Base-by-base conservation (phyloP, 1,284 basidiomycete genomes). In the Puccinia triticina region DNA sequence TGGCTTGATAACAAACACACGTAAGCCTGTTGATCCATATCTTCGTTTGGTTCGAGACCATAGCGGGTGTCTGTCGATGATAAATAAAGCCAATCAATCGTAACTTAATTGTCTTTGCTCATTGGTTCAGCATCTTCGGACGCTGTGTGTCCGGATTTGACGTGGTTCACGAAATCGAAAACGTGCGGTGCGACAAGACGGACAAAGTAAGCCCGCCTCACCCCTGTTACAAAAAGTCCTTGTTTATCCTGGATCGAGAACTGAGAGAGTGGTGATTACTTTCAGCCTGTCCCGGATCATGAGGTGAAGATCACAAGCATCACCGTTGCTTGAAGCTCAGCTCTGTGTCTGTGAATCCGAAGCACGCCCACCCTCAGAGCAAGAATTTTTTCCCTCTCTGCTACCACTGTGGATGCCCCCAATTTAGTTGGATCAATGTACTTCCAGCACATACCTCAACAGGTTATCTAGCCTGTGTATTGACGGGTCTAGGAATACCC, bases 141-240 rank as follows among this genome's bases (percentile, higher is more conserved):
- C 86, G 89, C 26, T 90, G 89, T 2, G 87, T 87, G 0, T 87
- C 87, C 0, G 90, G 90, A 0, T 86, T 90, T 77, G 90, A 90
- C 80, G 88, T 90, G 10, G 87, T 91, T 34, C 89, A 89, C 77
- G 94, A 96, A 88, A 96, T 94, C 86, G 99, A 99, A 86, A 95
- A 98, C 67, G 85, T 84, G 3, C 83, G 86, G 50, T 86, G 86
- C 21, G 87, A 88, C 84, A 87, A 87, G 84, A 84, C 83, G 0
- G 88, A 89, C 83, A 88, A 87, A 84, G 88, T 88, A 40, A 82
- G 83, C 26, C 84, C 29, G 78, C n/a, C n/a, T 29, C 40, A 46
- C 64, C 29, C 0, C 18, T n/a, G 71, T 32, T 8, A 12, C 0
- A 18, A 7, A 8, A 29, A 53, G 11, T 23, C 26, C 67, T 29